These are phyloP conservation scores for Colletotrichum gigasporum DNA, from an alignment of 2,329 filamentous ascomycete species.

Conservation along the genomic window DNA sequence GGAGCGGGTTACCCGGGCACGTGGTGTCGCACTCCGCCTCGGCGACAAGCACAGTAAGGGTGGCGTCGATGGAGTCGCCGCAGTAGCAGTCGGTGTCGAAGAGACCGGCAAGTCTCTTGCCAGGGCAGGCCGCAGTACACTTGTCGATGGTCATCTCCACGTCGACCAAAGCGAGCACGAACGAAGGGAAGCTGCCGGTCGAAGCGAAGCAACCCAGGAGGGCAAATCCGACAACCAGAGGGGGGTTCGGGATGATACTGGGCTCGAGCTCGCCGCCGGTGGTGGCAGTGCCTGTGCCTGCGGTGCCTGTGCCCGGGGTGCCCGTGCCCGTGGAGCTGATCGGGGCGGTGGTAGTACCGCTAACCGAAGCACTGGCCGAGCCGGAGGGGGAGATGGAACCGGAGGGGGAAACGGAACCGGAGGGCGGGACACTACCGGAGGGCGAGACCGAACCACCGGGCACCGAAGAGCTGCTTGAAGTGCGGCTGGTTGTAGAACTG, in stretches of 20 bases:
- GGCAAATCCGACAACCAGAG: slow-evolving; percentile 33
- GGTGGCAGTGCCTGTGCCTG: background rate
- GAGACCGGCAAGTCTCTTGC: slow-evolving; percentile 38
- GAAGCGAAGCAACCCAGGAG: slow-evolving; percentile 40
- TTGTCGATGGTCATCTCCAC: slow-evolving; percentile 36
- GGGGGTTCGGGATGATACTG: slow-evolving; percentile 29
- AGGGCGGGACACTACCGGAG: no score
- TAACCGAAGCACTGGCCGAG: background rate
- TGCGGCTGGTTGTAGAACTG: background rate
- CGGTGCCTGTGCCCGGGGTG: background rate
- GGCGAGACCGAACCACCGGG: no score
- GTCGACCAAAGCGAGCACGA: slow-evolving; percentile 29
- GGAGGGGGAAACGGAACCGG: background rate
- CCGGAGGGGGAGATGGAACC: no score
- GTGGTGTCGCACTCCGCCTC: slow-evolving; percentile 36
- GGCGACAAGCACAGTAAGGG: slow-evolving; percentile 16
- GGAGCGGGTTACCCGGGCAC: slow-evolving; percentile 39
- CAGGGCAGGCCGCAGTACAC: slow-evolving; percentile 37
- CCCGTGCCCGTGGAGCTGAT: background rate
- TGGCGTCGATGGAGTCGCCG: slow-evolving; percentile 31
- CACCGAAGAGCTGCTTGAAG: background rate
- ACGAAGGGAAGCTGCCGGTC: slow-evolving; percentile 35
- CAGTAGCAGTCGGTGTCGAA: slow-evolving; percentile 42
- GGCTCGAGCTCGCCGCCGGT: background rate
- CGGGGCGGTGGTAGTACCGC: background rate